A percentile compares a stretch with the other conserved stretches of the same genome.
phyloP scores from a whole-genome alignment of 1,284 basidiomycete genomes.

The Rhodotorula sp. region DNA sequence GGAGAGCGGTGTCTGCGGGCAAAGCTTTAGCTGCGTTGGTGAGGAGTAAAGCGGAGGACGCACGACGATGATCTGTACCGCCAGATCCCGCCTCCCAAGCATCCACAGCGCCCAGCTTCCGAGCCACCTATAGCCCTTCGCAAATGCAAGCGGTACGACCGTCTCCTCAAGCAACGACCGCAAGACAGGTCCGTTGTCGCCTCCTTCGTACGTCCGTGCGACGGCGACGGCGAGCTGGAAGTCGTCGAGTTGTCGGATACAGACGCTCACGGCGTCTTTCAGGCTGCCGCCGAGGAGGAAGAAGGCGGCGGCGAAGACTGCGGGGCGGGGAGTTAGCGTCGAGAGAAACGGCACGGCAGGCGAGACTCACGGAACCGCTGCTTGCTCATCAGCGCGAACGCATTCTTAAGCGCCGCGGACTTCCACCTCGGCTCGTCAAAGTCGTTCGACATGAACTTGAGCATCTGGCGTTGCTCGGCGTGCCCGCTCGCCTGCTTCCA shows the following conservation, averaged over 20 bases:
- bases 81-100: slow-evolving; percentile 75
- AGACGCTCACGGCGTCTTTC: slow-evolving; percentile 89
- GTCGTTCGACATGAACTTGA: slow-evolving; percentile 89
- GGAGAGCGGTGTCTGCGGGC: slow-evolving; percentile 67
- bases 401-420: slow-evolving; percentile 93
- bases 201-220: slow-evolving; percentile 75
- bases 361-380: slow-evolving; percentile 73
- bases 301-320: slow-evolving; percentile 95
- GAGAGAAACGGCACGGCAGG: neutral
- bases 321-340: slow-evolving; percentile 1
- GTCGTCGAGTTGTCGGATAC: slow-evolving; percentile 81
- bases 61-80: slow-evolving; percentile 78
- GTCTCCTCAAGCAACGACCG: slow-evolving; percentile 65
- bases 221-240: slow-evolving; percentile 85
- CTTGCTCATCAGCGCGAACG: slow-evolving; percentile 86
- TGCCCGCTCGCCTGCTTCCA: slow-evolving; percentile 97
- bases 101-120: slow-evolving; percentile 97
- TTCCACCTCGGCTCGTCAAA: slow-evolving; percentile 82
- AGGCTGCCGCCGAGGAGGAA: slow-evolving; percentile 87
- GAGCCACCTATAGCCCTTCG: slow-evolving; percentile 86
- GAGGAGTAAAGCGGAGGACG: slow-evolving; percentile 40
- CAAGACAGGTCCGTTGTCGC: slow-evolving; percentile 76
- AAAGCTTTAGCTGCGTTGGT: neutral
- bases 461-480: slow-evolving; percentile 82
- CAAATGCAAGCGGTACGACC: slow-evolving; percentile 79